These are phyloP conservation scores for Platanthera guangdongensis DNA, from an alignment of 106 monocot species.

Conservation along the genomic window DNA sequence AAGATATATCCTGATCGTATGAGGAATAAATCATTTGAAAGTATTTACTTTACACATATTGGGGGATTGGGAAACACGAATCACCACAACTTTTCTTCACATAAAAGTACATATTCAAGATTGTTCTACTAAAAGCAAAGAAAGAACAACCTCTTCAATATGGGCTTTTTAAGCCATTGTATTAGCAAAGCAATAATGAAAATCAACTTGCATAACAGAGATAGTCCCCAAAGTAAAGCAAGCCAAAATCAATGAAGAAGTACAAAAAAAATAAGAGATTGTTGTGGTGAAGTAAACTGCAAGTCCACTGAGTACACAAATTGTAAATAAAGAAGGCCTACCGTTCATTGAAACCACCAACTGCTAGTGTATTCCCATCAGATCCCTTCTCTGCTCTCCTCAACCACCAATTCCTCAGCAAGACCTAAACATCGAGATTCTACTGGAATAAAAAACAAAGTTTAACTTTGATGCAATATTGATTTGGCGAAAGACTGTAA, in stretches of 20 bases:
- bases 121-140: neutral
- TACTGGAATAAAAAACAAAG: neutral
- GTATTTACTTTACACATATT: neutral
- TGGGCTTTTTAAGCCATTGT: neutral
- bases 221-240: neutral
- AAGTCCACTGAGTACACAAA: neutral
- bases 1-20: neutral
- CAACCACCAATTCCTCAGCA: conserved; percentile 5
- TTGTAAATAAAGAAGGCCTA: neutral
- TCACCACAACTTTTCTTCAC: neutral
- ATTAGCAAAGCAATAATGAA: neutral
- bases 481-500: neutral
- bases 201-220: no score
- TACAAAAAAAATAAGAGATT: neutral
- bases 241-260: neutral
- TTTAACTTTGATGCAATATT: neutral
- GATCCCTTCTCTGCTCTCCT: neutral
- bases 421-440: neutral
- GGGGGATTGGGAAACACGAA: neutral
- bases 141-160: neutral
- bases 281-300: neutral
- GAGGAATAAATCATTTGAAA: neutral
- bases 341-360: conserved; percentile 5
- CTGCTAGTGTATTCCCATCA: neutral
- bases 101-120: neutral